Percentiles rank a stretch among this genome's conserved stretches.
Evolutionary conservation across 192 early-diverging fungal genomes (phyloP).

Genomic region (Coemansia furcata): DNA sequence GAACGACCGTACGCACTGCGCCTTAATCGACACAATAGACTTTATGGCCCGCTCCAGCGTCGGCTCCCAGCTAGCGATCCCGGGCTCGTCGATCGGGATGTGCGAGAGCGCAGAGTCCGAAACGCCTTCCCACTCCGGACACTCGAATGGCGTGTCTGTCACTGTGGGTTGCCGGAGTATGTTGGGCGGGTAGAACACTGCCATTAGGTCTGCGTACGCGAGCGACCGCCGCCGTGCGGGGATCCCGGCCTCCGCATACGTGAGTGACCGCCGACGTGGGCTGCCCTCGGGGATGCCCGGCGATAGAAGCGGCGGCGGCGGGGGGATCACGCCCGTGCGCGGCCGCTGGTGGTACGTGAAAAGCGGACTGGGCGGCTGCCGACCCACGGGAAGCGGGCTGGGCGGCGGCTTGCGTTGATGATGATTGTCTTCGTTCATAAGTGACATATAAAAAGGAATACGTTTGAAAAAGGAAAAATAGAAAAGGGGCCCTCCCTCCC

Average conservation of each 20-base stretch:
- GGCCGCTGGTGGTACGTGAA: constrained; percentile 3
- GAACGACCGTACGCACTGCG: constrained; percentile 73
- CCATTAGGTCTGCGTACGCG: constrained; percentile 49
- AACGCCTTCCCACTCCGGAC: constrained; percentile 11
- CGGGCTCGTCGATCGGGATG: background rate
- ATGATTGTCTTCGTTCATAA: background rate
- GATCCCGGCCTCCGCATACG: constrained; percentile 26
- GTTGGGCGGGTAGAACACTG: constrained; percentile 51
- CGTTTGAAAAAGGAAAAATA: background rate
- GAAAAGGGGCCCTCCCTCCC: background rate
- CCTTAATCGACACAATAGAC: constrained; percentile 77
- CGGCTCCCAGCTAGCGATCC: constrained; percentile 59
- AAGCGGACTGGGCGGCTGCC: background rate
- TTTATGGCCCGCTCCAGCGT: constrained; percentile 70
- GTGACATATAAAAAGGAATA: too few relatives aligned
- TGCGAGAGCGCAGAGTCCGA: constrained; percentile 1
- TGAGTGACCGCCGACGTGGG: constrained; percentile 17
- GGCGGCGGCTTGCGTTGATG: background rate
- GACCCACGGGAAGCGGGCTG: background rate
- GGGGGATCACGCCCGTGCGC: background rate
- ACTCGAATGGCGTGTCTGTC: constrained; percentile 44
- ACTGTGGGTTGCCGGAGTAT: constrained; percentile 42
- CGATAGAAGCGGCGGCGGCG: background rate
- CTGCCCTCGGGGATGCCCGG: constrained; percentile 5
- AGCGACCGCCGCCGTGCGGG: constrained; percentile 33